Conservation (phyloP, 495 filamentous ascomycete genomes). For the Xylaria nigripes region DNA sequence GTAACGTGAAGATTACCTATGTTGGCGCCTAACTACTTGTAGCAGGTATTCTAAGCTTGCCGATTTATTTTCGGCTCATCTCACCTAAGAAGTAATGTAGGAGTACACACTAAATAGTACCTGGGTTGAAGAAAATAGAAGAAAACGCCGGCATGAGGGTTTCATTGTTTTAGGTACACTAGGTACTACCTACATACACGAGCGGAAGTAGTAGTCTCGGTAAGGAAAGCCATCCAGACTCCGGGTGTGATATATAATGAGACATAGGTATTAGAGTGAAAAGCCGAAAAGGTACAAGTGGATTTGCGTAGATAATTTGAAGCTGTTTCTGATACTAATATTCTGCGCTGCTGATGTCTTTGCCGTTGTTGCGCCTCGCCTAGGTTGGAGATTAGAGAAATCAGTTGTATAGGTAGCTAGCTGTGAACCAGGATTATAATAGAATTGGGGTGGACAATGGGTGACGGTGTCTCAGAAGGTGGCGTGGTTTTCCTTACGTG, state of each 20-base stretch:
- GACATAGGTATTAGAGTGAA: not conserved
- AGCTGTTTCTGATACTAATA: not conserved
- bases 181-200: not conserved
- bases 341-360: not conserved
- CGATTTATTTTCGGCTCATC: constrained; percentile 12
- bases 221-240: too few species aligned
- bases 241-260: not conserved
- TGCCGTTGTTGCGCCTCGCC: constrained; percentile 1
- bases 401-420: not conserved
- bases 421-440: not conserved
- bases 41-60: too few species aligned
- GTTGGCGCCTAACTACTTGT: not conserved
- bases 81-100: constrained; percentile 15
- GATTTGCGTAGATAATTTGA: not conserved
- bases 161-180: constrained; percentile 5
- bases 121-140: too few species aligned
- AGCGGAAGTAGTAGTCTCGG: not conserved
- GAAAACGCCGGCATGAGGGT: constrained; percentile 13
- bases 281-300: too few species aligned
- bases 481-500: not conserved
- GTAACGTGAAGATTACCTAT: too few species aligned
- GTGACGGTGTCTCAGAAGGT: not conserved
- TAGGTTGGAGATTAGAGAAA: not conserved
- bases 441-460: not conserved
- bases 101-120: too few species aligned